Conservation (phyloP, 768 basidiomycete genomes). For the Neoboletus magnificus region DNA sequence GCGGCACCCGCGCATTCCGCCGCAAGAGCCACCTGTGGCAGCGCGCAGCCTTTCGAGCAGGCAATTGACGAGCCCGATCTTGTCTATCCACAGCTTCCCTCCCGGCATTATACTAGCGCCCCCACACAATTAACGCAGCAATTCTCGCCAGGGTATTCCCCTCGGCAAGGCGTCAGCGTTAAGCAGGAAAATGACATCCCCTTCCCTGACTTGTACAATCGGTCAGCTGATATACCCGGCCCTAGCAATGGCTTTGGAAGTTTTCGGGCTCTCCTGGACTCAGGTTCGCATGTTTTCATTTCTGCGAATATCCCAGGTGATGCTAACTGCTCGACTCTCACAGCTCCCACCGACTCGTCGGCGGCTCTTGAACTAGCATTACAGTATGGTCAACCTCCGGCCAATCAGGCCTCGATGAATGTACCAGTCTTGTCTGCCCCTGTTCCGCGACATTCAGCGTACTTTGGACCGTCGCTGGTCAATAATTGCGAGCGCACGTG, state of each 20-base stretch:
- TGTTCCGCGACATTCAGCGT: slow-evolving; percentile 33
- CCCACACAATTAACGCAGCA: slow-evolving; percentile 18
- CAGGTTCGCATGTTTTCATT: slow-evolving; percentile 25
- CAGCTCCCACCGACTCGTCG: slow-evolving; percentile 21
- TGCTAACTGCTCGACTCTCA: slow-evolving; percentile 1
- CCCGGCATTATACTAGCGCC: slow-evolving; percentile 23
- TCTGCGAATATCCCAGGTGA: background rate
- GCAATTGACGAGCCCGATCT: slow-evolving; percentile 29
- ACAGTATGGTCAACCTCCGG: slow-evolving; percentile 21
- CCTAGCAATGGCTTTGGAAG: slow-evolving; percentile 21
- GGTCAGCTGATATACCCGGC: slow-evolving; percentile 21
- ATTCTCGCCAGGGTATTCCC: slow-evolving; percentile 22
- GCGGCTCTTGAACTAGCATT: slow-evolving; percentile 23
- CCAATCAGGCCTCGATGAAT: slow-evolving; percentile 20
- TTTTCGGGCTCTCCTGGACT: slow-evolving; percentile 22
- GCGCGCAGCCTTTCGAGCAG: slow-evolving; percentile 21
- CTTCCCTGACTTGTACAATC: slow-evolving; percentile 26
- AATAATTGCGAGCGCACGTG: slow-evolving; percentile 36
- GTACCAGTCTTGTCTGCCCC: slow-evolving; percentile 29
- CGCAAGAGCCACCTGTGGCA: slow-evolving; percentile 12
- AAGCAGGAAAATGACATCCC: slow-evolving; percentile 30
- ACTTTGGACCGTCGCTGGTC: slow-evolving; percentile 31
- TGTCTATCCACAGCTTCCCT: slow-evolving; percentile 20
- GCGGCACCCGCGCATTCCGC: slow-evolving; percentile 8
- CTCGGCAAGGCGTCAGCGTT: slow-evolving; percentile 20